Conservation (phyloP, 768 basidiomycete species). For the Sutorius australiensis region DNA sequence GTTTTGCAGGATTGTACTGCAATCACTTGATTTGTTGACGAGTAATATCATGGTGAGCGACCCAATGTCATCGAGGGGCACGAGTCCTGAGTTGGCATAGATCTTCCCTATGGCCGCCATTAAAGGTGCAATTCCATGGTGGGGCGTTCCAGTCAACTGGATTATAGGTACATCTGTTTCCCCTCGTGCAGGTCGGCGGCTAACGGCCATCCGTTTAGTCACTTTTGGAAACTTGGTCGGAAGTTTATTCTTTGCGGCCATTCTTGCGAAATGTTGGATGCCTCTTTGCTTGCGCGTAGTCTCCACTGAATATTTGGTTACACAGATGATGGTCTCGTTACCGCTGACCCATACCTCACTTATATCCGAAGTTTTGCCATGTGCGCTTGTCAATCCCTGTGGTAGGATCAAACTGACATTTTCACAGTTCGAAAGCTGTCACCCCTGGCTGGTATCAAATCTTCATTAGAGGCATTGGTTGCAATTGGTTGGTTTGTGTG, state of each 20-base stretch:
- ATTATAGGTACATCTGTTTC: slow-evolving; percentile 47
- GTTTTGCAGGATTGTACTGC: slow-evolving; percentile 59
- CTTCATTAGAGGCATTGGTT: slow-evolving; percentile 68
- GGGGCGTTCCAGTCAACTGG: slow-evolving; percentile 68
- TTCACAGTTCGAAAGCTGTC: slow-evolving; percentile 52
- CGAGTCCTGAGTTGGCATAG: slow-evolving; percentile 31
- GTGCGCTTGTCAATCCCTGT: slow-evolving; percentile 36
- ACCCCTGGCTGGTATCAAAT: slow-evolving; percentile 71
- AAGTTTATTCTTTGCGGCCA: slow-evolving; percentile 64
- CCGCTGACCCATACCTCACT: slow-evolving; percentile 51
- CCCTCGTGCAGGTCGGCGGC: neutral
- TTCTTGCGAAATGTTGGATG: slow-evolving; percentile 60
- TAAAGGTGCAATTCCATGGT: slow-evolving; percentile 63
- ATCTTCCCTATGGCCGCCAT: slow-evolving; percentile 65
- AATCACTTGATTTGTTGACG: slow-evolving; percentile 67
- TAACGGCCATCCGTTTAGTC: slow-evolving; percentile 38
- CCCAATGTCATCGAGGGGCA: neutral
- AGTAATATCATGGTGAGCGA: slow-evolving; percentile 69
- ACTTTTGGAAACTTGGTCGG: slow-evolving; percentile 67
- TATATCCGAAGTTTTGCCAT: slow-evolving; percentile 54
- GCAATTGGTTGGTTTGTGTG: slow-evolving; percentile 73
- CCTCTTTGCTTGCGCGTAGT: neutral
- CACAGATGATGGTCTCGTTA: slow-evolving; percentile 58
- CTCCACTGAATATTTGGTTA: neutral
- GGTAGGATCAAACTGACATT: neutral